Percentiles rank a stretch among this genome's conserved stretches.
phyloP scores from a whole-genome alignment of 345 rosid genomes.

The Lepidium africanum region DNA sequence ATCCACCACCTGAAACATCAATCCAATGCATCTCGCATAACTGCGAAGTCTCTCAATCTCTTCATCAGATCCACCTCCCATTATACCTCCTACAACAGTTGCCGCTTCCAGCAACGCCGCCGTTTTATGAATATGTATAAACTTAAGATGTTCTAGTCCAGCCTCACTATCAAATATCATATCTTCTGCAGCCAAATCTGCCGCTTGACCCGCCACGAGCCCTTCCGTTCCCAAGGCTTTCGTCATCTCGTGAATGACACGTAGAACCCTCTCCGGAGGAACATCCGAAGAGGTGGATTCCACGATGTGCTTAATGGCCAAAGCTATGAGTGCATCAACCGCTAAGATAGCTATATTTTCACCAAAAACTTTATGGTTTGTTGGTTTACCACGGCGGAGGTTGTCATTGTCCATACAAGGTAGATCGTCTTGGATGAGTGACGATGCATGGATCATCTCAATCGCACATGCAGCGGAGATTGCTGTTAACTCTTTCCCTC shows the following conservation, averaged over 20 bases:
- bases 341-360: slow-evolving; percentile 59
- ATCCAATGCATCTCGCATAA: slow-evolving; percentile 53
- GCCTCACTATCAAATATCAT: slow-evolving; percentile 3
- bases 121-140: slow-evolving; percentile 64
- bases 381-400: slow-evolving; percentile 71
- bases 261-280: slow-evolving; percentile 29
- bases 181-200: slow-evolving; percentile 51
- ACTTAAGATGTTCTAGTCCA: slow-evolving; percentile 50
- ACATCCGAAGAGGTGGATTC: slow-evolving; percentile 21
- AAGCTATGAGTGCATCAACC: slow-evolving; percentile 55
- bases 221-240: slow-evolving; percentile 50
- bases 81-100: slow-evolving; percentile 52
- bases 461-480: slow-evolving; percentile 72
- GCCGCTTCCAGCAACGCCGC: slow-evolving; percentile 57
- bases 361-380: slow-evolving; percentile 64
- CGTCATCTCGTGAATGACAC: slow-evolving; percentile 46
- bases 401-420: slow-evolving; percentile 79
- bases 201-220: slow-evolving; percentile 69
- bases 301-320: slow-evolving; percentile 40
- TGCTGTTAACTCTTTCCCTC: slow-evolving; percentile 48
- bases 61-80: slow-evolving; percentile 57
- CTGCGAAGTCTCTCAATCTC: slow-evolving; percentile 59
- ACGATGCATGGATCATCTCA: slow-evolving; percentile 74
- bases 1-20: slow-evolving; percentile 78
- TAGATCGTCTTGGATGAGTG: slow-evolving; percentile 69